Conservation (phyloP, 1,284 basidiomycete genomes). For the Gomphus sp. region DNA sequence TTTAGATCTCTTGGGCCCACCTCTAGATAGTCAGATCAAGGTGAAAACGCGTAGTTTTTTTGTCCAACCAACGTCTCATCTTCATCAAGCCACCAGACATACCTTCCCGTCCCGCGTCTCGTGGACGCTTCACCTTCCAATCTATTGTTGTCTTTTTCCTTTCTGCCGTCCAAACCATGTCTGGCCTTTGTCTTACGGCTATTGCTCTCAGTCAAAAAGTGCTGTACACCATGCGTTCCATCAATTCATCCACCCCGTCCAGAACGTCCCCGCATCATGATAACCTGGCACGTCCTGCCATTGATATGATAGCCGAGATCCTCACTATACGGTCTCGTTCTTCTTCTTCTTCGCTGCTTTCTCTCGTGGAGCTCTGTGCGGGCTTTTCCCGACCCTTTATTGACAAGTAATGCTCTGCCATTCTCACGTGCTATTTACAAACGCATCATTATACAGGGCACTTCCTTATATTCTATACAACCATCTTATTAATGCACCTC, state of each 20-base stretch:
- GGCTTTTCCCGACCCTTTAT: slow-evolving; percentile 16
- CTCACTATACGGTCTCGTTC: slow-evolving; percentile 34
- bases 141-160: slow-evolving; percentile 55
- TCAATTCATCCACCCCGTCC: slow-evolving; percentile 34
- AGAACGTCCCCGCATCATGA: slow-evolving; percentile 10
- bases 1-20: slow-evolving; percentile 49
- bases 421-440: background rate
- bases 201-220: slow-evolving; percentile 61
- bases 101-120: slow-evolving; percentile 17
- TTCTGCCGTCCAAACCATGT: slow-evolving; percentile 63
- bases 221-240: slow-evolving; percentile 51
- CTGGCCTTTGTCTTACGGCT: slow-evolving; percentile 54
- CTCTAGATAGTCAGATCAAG: slow-evolving; percentile 14
- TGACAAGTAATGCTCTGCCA: slow-evolving; percentile 9
- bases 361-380: slow-evolving; percentile 17
- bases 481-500: slow-evolving; percentile 39
- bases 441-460: slow-evolving; percentile 29
- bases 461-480: slow-evolving; percentile 53
- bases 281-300: slow-evolving; percentile 13
- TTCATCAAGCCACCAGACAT: slow-evolving; percentile 16
- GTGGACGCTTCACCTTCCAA: slow-evolving; percentile 43
- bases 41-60: background rate
- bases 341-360: slow-evolving; percentile 12
- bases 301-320: slow-evolving; percentile 41
- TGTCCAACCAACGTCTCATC: background rate